phyloP scores from a whole-genome alignment of 768 basidiomycete genomes.

The Phanerodontia chrysosporium region DNA sequence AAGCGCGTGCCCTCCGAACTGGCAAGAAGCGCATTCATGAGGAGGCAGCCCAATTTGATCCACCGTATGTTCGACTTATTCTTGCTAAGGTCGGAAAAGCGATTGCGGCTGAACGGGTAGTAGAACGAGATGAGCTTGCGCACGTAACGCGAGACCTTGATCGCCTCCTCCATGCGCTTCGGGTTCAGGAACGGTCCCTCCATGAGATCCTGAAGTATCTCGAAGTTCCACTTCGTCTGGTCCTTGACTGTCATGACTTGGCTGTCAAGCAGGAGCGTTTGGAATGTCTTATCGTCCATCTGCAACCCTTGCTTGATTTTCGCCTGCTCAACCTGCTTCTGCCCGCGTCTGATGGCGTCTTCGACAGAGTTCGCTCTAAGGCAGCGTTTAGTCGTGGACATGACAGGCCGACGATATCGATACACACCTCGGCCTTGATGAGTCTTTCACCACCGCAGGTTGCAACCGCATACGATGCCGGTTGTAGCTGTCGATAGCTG shows the following conservation, averaged over 20 bases:
- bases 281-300: slow-evolving; percentile 94
- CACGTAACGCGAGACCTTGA: slow-evolving; percentile 84
- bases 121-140: slow-evolving; percentile 91
- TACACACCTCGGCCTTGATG: slow-evolving; percentile 60
- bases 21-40: slow-evolving; percentile 79
- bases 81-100: slow-evolving; percentile 79
- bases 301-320: slow-evolving; percentile 89
- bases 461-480: slow-evolving; percentile 78
- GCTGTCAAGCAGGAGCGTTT: slow-evolving; percentile 77
- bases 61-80: slow-evolving; percentile 72
- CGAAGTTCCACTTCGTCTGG: slow-evolving; percentile 89
- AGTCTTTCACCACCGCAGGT: slow-evolving; percentile 45
- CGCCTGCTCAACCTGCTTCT: slow-evolving; percentile 85
- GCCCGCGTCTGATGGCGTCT: slow-evolving; percentile 82
- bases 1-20: slow-evolving; percentile 83
- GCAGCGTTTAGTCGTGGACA: background rate
- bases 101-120: slow-evolving; percentile 77
- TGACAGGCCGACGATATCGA: background rate
- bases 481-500: slow-evolving; percentile 89
- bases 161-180: slow-evolving; percentile 91
- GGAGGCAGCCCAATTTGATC: slow-evolving; percentile 79
- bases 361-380: slow-evolving; percentile 75
- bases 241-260: slow-evolving; percentile 89
- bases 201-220: slow-evolving; percentile 80
- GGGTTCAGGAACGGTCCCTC: slow-evolving; percentile 92